phyloP scores from a whole-genome alignment of 345 rosid genomes.

The Mangifera indica region DNA sequence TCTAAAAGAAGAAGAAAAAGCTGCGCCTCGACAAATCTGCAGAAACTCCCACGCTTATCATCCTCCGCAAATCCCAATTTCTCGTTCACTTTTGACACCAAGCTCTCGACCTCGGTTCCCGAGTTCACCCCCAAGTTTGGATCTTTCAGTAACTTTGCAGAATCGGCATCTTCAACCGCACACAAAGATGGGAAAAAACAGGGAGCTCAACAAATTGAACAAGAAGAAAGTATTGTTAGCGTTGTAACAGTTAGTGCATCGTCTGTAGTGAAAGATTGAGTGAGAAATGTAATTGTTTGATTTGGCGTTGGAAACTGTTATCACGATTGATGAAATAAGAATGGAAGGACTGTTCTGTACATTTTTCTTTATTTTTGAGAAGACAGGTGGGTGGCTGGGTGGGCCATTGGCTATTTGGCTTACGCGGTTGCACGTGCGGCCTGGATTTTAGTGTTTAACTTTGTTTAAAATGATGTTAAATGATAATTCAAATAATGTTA shows the following conservation, averaged over 20 bases:
- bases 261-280: not conserved
- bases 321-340: no score
- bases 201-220: not conserved
- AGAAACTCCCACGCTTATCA: conserved; percentile 6
- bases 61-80: not conserved
- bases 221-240: not conserved
- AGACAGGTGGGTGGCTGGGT: not conserved
- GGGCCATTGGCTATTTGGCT: not conserved
- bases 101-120: not conserved
- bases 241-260: not conserved
- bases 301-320: not conserved
- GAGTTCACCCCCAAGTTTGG: conserved; percentile 16
- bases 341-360: no score
- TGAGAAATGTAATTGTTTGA: not conserved
- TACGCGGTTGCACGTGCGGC: conserved; percentile 3
- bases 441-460: not conserved
- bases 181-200: not conserved
- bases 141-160: conserved; percentile 8
- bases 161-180: not conserved
- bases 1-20: conserved; percentile 10
- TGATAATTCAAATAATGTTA: no score
- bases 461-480: no score
- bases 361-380: not conserved
- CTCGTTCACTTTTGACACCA: conserved; percentile 19
- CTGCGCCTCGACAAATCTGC: not conserved